Conservation (phyloP, 331 rosid genomes). For the Acacia concinna region DNA sequence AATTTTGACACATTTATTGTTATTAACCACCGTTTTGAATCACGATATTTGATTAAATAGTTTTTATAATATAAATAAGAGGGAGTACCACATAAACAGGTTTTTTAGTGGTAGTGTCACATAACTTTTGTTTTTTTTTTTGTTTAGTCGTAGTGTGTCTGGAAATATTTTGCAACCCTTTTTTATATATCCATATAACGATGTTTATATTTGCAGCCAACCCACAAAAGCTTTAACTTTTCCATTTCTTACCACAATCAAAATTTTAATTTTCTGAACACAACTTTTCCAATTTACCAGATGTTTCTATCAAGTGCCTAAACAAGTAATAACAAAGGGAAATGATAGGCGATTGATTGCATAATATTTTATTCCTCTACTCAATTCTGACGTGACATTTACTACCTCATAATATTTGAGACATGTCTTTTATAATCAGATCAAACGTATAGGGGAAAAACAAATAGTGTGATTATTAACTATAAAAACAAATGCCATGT, state of each 20-base stretch:
- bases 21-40: no score
- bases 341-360: neutral
- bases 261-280: neutral
- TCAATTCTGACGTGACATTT: neutral
- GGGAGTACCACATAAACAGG: no score
- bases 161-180: neutral
- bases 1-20: no score
- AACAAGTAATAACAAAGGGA: neutral
- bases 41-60: no score
- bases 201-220: neutral
- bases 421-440: neutral
- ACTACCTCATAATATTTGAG: neutral
- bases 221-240: neutral
- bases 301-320: neutral
- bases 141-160: no score
- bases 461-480: neutral
- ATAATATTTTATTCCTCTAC: neutral
- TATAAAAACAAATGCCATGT: neutral
- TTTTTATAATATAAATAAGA: no score
- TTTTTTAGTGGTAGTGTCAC: no score
- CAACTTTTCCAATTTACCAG: neutral
- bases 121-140: no score
- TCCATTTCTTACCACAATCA: neutral
- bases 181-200: neutral
- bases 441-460: neutral